Conservation (phyloP, 2,329 filamentous ascomycete genomes). For the Exophiala aquamarina region DNA sequence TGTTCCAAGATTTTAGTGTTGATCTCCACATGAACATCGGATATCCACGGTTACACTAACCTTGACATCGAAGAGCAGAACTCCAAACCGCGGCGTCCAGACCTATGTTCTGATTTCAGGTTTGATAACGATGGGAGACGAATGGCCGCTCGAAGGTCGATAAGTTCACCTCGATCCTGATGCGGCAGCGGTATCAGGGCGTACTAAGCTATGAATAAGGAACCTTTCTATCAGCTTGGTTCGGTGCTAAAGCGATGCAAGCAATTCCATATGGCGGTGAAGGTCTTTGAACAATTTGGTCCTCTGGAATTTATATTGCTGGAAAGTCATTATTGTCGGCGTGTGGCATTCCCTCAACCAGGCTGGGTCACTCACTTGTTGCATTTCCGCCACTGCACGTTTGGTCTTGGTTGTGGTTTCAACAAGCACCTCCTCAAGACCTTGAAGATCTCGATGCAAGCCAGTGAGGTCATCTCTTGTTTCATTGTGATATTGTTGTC, state of each 20-base stretch:
- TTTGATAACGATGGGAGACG: no score
- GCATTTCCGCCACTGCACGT: conserved; percentile 14
- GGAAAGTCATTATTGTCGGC: conserved; percentile 2
- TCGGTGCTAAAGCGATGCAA: conserved; percentile 17
- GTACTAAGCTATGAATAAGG: no score
- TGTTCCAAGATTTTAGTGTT: no score
- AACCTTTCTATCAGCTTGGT: no score
- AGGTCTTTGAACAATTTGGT: conserved; percentile 19
- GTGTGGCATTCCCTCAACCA: not conserved
- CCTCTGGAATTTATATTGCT: conserved; percentile 20
- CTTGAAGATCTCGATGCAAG: conserved; percentile 9
- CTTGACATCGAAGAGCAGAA: not conserved
- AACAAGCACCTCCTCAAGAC: conserved; percentile 10
- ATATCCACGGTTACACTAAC: not conserved
- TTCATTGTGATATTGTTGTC: conserved; percentile 4
- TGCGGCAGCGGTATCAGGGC: no score
- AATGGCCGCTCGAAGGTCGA: no score
- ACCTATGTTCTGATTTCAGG: no score
- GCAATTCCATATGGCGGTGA: conserved; percentile 15
- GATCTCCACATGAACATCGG: not conserved
- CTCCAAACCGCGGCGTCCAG: not conserved
- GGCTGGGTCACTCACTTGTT: conserved; percentile 13
- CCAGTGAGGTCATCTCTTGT: not conserved
- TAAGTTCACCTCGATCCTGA: no score
- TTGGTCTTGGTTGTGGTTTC: conserved; percentile 17